Conservation (phyloP, 805 yeast genomes). For the Saccharomycopsis malanga region DNA sequence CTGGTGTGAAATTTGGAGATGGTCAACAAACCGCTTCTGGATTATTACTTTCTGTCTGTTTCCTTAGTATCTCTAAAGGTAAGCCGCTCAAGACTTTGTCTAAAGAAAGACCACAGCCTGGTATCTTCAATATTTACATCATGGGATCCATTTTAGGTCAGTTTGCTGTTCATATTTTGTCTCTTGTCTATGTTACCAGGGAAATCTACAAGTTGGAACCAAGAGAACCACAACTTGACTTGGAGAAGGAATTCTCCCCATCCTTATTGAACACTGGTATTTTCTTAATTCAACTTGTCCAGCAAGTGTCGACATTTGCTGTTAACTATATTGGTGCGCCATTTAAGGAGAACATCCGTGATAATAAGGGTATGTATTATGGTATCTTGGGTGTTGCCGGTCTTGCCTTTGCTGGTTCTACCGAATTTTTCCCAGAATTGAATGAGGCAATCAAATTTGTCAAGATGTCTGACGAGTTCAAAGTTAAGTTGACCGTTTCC, state of each 20-base stretch:
- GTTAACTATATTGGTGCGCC: slow-evolving; percentile 97
- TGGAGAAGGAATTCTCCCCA: slow-evolving; percentile 83
- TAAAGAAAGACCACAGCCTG: slow-evolving; percentile 93
- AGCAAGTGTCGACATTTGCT: slow-evolving; percentile 95
- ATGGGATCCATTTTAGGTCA: slow-evolving; percentile 98
- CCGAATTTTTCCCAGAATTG: slow-evolving; percentile 91
- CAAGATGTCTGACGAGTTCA: slow-evolving; percentile 70
- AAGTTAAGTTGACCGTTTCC: slow-evolving; percentile 63
- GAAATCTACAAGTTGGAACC: slow-evolving; percentile 89
- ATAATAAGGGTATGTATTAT: slow-evolving; percentile 94
- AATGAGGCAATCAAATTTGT: slow-evolving; percentile 91
- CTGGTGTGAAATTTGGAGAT: slow-evolving; percentile 98
- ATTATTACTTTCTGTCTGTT: slow-evolving; percentile 82
- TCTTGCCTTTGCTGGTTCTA: slow-evolving; percentile 83
- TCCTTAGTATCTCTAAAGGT: slow-evolving; percentile 91
- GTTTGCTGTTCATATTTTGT: slow-evolving; percentile 83
- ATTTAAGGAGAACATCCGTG: slow-evolving; percentile 82
- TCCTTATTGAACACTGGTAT: slow-evolving; percentile 93
- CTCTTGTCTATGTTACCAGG: slow-evolving; percentile 73
- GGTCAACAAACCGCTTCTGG: slow-evolving; percentile 98
- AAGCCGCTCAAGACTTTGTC: slow-evolving; percentile 83
- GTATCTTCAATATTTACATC: slow-evolving; percentile 88
- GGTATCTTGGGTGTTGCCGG: slow-evolving; percentile 89
- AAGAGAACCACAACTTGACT: slow-evolving; percentile 81
- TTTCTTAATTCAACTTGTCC: slow-evolving; percentile 88